Conservation (phyloP, 441 rosid genomes). For the Populus trichocarpa region DNA sequence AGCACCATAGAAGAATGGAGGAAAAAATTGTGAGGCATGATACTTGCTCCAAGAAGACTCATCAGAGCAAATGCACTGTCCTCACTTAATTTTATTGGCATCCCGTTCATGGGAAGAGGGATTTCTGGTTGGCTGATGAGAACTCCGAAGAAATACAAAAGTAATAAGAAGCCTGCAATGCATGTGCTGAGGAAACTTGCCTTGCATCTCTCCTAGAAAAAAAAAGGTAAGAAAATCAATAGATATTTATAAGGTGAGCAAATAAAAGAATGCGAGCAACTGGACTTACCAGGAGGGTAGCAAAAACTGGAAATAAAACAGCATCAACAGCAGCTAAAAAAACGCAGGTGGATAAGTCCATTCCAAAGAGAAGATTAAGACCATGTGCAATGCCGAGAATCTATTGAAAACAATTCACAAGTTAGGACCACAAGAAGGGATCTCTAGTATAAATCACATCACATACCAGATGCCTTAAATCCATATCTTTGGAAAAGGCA, state of each 20-base stretch:
- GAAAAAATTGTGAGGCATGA: slow-evolving; percentile 96
- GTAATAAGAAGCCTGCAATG: slow-evolving; percentile 53
- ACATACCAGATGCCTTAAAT: slow-evolving; percentile 2
- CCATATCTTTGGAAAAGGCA: slow-evolving; percentile 8
- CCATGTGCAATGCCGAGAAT: slow-evolving; percentile 92
- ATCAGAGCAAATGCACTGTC: slow-evolving; percentile 80
- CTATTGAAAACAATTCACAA: slow-evolving; percentile 41
- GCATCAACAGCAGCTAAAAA: slow-evolving; percentile 88
- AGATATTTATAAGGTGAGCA: slow-evolving; percentile 4
- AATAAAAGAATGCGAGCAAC: slow-evolving; percentile 10
- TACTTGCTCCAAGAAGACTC: slow-evolving; percentile 99
- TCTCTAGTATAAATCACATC: not conserved
- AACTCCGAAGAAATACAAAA: slow-evolving; percentile 69
- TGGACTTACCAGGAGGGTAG: slow-evolving; percentile 64
- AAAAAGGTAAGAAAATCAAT: slow-evolving; percentile 12
- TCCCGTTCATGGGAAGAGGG: slow-evolving; percentile 54
- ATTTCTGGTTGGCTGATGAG: slow-evolving; percentile 79
- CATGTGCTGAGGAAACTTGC: slow-evolving; percentile 49
- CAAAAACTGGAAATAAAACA: slow-evolving; percentile 72
- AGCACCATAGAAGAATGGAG: slow-evolving; percentile 82
- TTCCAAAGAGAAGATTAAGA: slow-evolving; percentile 80
- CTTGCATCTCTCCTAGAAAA: slow-evolving; percentile 61
- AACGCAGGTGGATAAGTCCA: slow-evolving; percentile 77
- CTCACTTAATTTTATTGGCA: slow-evolving; percentile 55
- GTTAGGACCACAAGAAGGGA: slow-evolving; percentile 17